Base-by-base conservation (phyloP, 2,329 filamentous ascomycete genomes). In the Apiospora koreana region DNA sequence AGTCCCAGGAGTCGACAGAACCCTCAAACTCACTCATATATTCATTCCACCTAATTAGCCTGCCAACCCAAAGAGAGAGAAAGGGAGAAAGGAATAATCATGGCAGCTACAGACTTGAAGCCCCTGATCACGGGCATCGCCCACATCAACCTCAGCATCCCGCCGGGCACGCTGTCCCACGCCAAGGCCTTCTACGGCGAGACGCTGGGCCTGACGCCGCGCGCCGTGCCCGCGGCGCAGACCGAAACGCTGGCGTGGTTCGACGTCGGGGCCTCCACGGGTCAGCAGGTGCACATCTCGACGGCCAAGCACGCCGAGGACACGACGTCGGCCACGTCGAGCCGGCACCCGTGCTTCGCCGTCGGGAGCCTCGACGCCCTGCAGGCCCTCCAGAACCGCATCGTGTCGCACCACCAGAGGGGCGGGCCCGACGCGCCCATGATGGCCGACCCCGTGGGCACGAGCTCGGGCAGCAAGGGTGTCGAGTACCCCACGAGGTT, bases 401-500 rank as follows among this genome's bases (percentile, higher is more conserved):
- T 91, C 21, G 89, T 83, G 80, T 83, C 83, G 46, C 88, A 91
- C 76, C 82, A 82, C 72, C 75, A 83, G 68, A 76, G 76, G 0
- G 86, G 86, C 0, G 86, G 85, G 0, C 77, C 80, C 2, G 83
- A 83, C 0, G 87, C 87, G 4, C 89, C 89, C 0, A 77, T 78
- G 70, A 83, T 83, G 70, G 88, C 85, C 3, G 89, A 92, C 80
- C 76, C 81, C 76, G 88, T 89, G 0, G 89, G 88, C 0, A 81
- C 79, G 35, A 74, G 71, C 67, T 79, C 73, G 14, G 76, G 87
- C 2, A 79, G 82, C 0, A 81, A 87, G 74, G 88, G 87, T 0
- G 84, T 85, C 1, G 89, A 91, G 76, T 91, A 89, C 74, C 89
- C 89, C 0, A 82, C 80, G 45, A 82, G 89, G 18, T 92, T 92